These are phyloP conservation scores for Linum lewisii DNA, from an alignment of 345 rosid species.

Conservation along the genomic window DNA sequence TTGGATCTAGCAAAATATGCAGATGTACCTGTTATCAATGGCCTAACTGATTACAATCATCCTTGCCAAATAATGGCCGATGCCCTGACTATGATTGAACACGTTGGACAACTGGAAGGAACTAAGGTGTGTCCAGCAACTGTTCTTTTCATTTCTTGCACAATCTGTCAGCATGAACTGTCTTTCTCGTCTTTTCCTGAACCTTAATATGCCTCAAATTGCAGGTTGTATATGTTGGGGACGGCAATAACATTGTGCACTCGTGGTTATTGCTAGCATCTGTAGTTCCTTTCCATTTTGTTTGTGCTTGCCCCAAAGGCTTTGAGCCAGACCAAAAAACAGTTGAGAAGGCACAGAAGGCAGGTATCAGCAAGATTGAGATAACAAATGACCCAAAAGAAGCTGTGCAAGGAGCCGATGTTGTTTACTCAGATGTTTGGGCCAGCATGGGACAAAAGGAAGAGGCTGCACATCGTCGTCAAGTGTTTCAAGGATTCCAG, in stretches of 20 bases:
- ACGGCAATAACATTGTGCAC: conserved; percentile 91
- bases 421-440: conserved; percentile 98
- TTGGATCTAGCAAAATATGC: conserved; percentile 84
- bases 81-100: conserved; percentile 93
- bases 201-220: conserved; percentile 4
- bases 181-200: neutral
- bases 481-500: conserved; percentile 92
- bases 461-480: conserved; percentile 72
- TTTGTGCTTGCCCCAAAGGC: conserved; percentile 85
- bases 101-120: conserved; percentile 72
- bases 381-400: conserved; percentile 76
- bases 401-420: conserved; percentile 86
- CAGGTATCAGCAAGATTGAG: conserved; percentile 89
- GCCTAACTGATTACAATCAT: conserved; percentile 89
- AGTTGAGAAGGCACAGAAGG: conserved; percentile 55
- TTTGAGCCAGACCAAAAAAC: conserved; percentile 79
- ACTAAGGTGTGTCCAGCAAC: conserved; percentile 51
- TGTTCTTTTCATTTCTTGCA: conserved; percentile 1
- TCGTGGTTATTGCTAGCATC: conserved; percentile 93
- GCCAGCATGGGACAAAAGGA: conserved; percentile 99
- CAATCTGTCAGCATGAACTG: neutral
- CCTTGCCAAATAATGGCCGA: conserved; percentile 98
- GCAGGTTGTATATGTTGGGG: conserved; percentile 97
- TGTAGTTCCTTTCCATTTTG: conserved; percentile 86
- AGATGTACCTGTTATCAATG: conserved; percentile 72